Base-by-base conservation (phyloP, 176 grass and related monocot species). In the Leersia perrieri region DNA sequence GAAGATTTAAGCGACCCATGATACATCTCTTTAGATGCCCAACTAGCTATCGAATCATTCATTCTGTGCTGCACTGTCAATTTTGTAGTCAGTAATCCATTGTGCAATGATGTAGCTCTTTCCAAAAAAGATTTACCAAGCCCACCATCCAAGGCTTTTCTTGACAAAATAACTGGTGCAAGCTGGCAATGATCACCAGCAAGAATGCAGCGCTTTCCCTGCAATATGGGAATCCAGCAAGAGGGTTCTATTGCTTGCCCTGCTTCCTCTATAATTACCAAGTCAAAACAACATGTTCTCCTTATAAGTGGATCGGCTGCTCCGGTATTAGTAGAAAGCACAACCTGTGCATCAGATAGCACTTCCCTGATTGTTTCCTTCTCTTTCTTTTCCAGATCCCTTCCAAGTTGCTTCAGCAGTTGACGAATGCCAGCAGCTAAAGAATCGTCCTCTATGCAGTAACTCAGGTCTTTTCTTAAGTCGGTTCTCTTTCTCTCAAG, bases 21-120 rank as follows among this genome's bases (percentile, higher is more conserved):
- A 80, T 95, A 98, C 95, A 98, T 98, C 90, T 98, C 95, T 42
- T 89, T 94, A 44, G 95, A 98, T 78, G 92, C 92, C 95, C 95
- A 98, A 78, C 89, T 95, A 28, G 95, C 90, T 77, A 98, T 95
- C 74, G 92, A 87, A 91, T 98, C 88, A 78, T 95, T 86, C 95
- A 98, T 98, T 86, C 92, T 89, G 61, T 93, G 92, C 61, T 98
- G 95, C 64, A 89, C 49, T 66, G 78, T 86, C 67, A 98, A 75
- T 63, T 53, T 87, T 80, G 95, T 95, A 25, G 78, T 49, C 36
- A 98, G 84, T 82, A 92, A 75, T 76, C 88, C 95, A 26, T 93
- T 66, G 68, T 98, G 92, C 71, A 94, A 66, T 1, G 51, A 80
- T 68, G 90, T 86, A 82, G 92, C 90, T 81, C 88, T 94, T 95